phyloP scores from a whole-genome alignment of 139 green algal species.

The Picochlorum sp. region DNA sequence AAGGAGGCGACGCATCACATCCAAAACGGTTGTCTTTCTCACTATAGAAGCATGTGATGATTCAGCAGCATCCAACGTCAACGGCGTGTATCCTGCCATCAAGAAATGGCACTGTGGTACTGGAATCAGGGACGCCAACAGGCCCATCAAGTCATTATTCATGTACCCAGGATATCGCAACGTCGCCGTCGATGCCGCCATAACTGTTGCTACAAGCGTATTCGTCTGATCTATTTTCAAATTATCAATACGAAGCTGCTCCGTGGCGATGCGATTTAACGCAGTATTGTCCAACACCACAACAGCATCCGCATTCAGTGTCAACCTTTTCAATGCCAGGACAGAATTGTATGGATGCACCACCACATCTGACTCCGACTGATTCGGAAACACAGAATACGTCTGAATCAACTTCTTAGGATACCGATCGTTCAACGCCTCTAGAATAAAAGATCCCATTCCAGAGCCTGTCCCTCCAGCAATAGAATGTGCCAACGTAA shows the following conservation, averaged over 20 bases:
- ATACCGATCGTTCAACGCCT: conserved; percentile 90
- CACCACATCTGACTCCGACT: conserved; percentile 94
- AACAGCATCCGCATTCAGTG: conserved; percentile 84
- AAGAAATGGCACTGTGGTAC: conserved; percentile 97
- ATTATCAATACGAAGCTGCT: conserved; percentile 51
- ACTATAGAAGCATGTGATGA: conserved; percentile 30
- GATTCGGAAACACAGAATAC: conserved; percentile 96
- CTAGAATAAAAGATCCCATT: conserved; percentile 96
- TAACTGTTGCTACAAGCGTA: conserved; percentile 92
- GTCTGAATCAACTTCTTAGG: conserved; percentile 95
- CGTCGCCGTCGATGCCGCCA: conserved; percentile 95
- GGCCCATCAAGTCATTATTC: conserved; percentile 97
- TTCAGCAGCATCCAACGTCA: conserved; percentile 61
- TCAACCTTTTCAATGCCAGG: conserved; percentile 94
- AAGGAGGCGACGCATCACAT: conserved; percentile 94
- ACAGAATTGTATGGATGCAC: conserved; percentile 99
- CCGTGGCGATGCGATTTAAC: conserved; percentile 72
- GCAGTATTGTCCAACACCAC: conserved; percentile 81
- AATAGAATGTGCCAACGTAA: conserved; percentile 95
- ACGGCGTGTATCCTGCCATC: conserved; percentile 86
- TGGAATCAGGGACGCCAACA: conserved; percentile 91
- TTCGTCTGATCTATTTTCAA: conserved; percentile 87
- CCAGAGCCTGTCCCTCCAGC: conserved; percentile 91
- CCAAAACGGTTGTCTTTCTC: conserved; percentile 88
- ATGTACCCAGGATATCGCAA: conserved; percentile 97